These are phyloP conservation scores for Wickerhamiella shivajii DNA, from an alignment of 805 yeast species.

Conservation along the genomic window DNA sequence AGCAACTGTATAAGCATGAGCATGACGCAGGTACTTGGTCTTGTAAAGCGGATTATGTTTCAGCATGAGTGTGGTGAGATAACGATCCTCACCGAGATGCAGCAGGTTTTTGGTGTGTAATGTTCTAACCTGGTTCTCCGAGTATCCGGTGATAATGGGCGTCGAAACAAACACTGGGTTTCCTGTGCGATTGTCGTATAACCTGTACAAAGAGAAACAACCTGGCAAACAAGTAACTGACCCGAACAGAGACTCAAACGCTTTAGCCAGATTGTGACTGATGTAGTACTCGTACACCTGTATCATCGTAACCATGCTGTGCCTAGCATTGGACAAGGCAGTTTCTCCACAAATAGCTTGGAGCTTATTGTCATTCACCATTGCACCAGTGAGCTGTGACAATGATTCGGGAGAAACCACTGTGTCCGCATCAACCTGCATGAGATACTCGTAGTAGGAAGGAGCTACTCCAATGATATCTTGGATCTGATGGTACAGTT, in stretches of 20 bases:
- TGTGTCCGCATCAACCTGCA: conserved; percentile 56
- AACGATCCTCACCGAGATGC: conserved; percentile 50
- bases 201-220: conserved; percentile 44
- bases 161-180: conserved; percentile 48
- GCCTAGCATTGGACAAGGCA: conserved; percentile 37
- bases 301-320: conserved; percentile 41
- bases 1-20: conserved; percentile 44
- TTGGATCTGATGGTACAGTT: conserved; percentile 39
- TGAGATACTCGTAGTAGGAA: conserved; percentile 36
- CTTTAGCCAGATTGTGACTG: conserved; percentile 49
- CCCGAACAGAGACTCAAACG: conserved; percentile 47
- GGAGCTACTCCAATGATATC: conserved; percentile 45
- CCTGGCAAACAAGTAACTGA: conserved; percentile 55
- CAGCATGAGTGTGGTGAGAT: conserved; percentile 40
- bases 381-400: conserved; percentile 40
- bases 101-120: conserved; percentile 45
- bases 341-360: conserved; percentile 55
- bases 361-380: conserved; percentile 39
- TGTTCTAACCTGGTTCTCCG: conserved; percentile 42
- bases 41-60: conserved; percentile 41
- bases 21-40: conserved; percentile 42
- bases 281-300: conserved; percentile 53
- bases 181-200: conserved; percentile 40
- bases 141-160: conserved; percentile 40
- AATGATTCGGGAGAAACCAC: conserved; percentile 40